Evolutionary conservation across 73 alveolate species (phyloP).

Genomic region (Paramecium octaurelia): DNA sequence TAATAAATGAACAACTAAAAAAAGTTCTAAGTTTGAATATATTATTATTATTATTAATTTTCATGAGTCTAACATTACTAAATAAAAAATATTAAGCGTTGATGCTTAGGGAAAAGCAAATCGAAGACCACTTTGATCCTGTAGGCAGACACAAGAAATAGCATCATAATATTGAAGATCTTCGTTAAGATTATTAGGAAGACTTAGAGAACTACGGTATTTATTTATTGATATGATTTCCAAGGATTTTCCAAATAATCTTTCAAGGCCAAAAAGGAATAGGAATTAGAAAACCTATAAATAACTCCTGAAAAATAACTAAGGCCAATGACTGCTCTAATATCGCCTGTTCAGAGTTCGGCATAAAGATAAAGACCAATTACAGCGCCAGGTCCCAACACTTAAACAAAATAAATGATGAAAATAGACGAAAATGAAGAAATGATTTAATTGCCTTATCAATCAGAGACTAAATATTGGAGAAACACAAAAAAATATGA

Average conservation of each 20-base stretch:
- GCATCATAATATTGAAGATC: slow-evolving; percentile 32
- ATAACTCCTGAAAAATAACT: background rate
- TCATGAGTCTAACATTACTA: slow-evolving; percentile 29
- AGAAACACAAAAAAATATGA: slow-evolving; percentile 49
- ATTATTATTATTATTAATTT: background rate
- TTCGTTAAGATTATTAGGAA: slow-evolving; percentile 37
- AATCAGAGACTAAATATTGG: slow-evolving; percentile 33
- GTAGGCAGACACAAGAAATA: background rate
- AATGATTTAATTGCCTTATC: background rate
- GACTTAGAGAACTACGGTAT: slow-evolving; percentile 44
- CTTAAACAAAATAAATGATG: background rate
- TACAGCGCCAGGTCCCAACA: slow-evolving; percentile 2
- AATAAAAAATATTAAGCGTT: slow-evolving; percentile 11
- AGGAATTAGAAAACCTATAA: background rate
- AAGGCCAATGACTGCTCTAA: slow-evolving; percentile 13
- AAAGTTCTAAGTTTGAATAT: slow-evolving; percentile 25
- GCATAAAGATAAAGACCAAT: background rate
- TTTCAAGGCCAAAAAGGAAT: background rate
- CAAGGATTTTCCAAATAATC: slow-evolving; percentile 21
- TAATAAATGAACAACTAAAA: no score
- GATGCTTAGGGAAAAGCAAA: background rate
- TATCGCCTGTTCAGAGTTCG: background rate
- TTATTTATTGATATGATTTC: background rate
- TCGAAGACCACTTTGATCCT: slow-evolving; percentile 42
- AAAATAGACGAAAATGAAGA: slow-evolving; percentile 33